A percentile compares a stretch with the other conserved stretches of the same genome.
Evolutionary conservation across 176 grass and related monocot genomes (phyloP).

Genomic region (Elymus sibiricus): DNA sequence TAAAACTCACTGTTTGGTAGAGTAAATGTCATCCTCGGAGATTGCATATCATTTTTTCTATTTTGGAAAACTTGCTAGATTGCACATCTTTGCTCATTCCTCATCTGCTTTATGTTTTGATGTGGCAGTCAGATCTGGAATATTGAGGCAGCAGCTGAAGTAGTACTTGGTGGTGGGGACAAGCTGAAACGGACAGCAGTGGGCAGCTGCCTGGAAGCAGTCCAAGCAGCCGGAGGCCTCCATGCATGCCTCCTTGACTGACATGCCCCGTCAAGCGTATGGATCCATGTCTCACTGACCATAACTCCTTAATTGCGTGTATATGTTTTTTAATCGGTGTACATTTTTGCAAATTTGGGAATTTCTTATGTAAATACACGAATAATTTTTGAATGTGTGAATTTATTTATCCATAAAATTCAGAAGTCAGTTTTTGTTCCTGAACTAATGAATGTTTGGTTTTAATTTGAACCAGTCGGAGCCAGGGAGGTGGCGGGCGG

Average conservation of each 20-base stretch:
- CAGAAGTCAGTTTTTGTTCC: too few species aligned
- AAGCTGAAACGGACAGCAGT: background rate
- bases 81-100: background rate
- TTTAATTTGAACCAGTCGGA: too few species aligned
- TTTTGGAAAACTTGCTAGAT: background rate
- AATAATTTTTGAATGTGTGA: too few species aligned
- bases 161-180: background rate
- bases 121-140: background rate
- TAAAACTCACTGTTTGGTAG: background rate
- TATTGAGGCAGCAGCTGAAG: background rate
- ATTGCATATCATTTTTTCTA: background rate
- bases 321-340: too few species aligned
- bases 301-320: too few species aligned
- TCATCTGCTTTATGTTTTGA: background rate
- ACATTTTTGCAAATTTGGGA: too few species aligned
- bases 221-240: too few species aligned
- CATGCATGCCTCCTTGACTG: background rate
- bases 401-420: too few species aligned
- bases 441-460: too few species aligned
- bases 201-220: background rate
- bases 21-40: background rate
- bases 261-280: background rate
- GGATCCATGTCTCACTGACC: background rate
- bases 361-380: too few species aligned
- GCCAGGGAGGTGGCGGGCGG: too few species aligned